These are phyloP conservation scores for Epichloe sylvatica DNA, from an alignment of 2,329 filamentous ascomycete genomes.

Conservation along the genomic window DNA sequence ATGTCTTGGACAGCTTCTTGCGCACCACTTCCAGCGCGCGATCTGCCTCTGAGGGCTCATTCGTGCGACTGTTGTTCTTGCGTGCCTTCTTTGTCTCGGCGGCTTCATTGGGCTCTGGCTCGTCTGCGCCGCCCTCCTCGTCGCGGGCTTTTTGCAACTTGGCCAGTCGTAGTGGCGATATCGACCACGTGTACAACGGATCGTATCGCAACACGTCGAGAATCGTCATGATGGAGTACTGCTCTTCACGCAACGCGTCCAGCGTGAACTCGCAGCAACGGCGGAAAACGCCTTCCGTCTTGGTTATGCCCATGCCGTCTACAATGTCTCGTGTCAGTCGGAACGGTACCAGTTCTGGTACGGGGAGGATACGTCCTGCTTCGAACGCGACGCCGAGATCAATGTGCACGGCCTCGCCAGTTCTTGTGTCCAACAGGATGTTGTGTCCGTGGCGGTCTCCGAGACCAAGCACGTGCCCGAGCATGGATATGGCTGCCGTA, in stretches of 20 bases:
- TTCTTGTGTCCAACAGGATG: conserved; percentile 79
- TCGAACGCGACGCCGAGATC: conserved; percentile 96
- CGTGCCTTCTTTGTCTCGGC: conserved; percentile 26
- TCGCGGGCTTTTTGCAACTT: conserved; percentile 50
- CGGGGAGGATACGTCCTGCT: conserved; percentile 82
- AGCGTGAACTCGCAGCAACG: conserved; percentile 98
- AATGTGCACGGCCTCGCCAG: conserved; percentile 90
- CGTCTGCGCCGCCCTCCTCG: conserved; percentile 25
- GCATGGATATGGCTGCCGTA: conserved; percentile 87
- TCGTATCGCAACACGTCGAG: conserved; percentile 97
- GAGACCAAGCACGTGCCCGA: conserved; percentile 83
- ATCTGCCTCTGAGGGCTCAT: conserved; percentile 64
- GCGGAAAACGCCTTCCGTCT: conserved; percentile 89
- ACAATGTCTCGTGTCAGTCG: conserved; percentile 86
- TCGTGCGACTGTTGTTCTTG: conserved; percentile 25
- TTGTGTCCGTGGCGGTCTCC: conserved; percentile 95
- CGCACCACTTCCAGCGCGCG: conserved; percentile 82
- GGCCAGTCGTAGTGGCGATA: conserved; percentile 54
- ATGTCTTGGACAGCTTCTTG: conserved; percentile 87
- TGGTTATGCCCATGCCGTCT: conserved; percentile 91
- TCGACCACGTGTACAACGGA: conserved; percentile 89
- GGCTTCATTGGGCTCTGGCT: conserved; percentile 24
- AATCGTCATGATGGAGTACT: conserved; percentile 96
- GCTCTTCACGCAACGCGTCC: conserved; percentile 85
- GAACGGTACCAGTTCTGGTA: conserved; percentile 94